Evolutionary conservation across 2,329 filamentous ascomycete genomes (phyloP).

Genomic region (Fusarium torreyae): DNA sequence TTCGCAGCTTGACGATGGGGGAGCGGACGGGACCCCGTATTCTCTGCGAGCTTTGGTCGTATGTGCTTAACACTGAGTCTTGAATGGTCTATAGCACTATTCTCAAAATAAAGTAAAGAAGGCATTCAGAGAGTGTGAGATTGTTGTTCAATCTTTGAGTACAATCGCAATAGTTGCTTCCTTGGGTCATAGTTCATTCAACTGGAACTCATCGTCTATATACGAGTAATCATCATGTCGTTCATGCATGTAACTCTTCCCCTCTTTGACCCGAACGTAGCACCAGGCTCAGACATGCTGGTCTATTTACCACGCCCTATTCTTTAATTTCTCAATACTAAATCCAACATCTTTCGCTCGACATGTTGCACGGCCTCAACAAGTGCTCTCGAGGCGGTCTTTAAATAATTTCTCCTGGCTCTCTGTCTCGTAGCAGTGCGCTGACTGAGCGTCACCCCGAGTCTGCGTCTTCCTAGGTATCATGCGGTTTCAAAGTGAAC

Average conservation of each 20-base stretch:
- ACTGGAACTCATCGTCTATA: constrained; percentile 41
- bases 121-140: not conserved
- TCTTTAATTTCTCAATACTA: constrained; percentile 41
- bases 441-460: constrained; percentile 21
- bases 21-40: no score
- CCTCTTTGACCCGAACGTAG: constrained; percentile 33
- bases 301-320: constrained; percentile 29
- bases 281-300: constrained; percentile 39
- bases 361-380: constrained; percentile 32
- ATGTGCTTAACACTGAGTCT: constrained; percentile 4
- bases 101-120: not conserved
- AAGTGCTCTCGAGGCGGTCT: constrained; percentile 24
- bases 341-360: constrained; percentile 45
- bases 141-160: not conserved
- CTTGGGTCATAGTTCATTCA: constrained; percentile 23
- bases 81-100: not conserved
- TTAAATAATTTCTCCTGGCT: constrained; percentile 27
- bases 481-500: constrained; percentile 47
- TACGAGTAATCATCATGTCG: constrained; percentile 44
- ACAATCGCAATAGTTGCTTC: not conserved
- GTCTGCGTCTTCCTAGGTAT: constrained; percentile 48
- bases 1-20: no score
- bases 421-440: constrained; percentile 5
- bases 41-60: constrained; percentile 25
- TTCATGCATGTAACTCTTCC: constrained; percentile 43